A percentile compares a stretch with the other conserved stretches of the same genome.
Conservation (phyloP, 208 protist species). For the Trypanosoma melophagium region DNA sequence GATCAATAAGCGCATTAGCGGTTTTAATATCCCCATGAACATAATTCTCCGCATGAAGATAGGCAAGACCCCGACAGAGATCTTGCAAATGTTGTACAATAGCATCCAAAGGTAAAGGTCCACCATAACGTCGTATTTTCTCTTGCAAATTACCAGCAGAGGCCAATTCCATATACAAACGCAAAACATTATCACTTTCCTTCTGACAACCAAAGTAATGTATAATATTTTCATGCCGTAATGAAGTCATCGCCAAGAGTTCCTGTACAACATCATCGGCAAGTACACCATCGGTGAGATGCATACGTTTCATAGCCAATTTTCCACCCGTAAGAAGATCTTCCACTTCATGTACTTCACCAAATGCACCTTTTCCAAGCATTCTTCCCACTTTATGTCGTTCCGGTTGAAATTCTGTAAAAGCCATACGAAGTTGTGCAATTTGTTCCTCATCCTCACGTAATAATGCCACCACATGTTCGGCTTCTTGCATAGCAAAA, state of each 20-base stretch:
- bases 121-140: slow-evolving; percentile 64
- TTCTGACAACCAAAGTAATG: slow-evolving; percentile 93
- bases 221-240: slow-evolving; percentile 93
- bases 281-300: slow-evolving; percentile 80
- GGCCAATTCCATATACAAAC: slow-evolving; percentile 93
- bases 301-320: slow-evolving; percentile 89
- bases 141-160: slow-evolving; percentile 83
- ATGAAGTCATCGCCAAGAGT: slow-evolving; percentile 86
- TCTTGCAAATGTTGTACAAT: slow-evolving; percentile 81
- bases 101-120: slow-evolving; percentile 57
- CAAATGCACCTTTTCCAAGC: slow-evolving; percentile 84
- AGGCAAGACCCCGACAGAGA: slow-evolving; percentile 84
- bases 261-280: slow-evolving; percentile 82
- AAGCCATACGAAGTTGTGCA: slow-evolving; percentile 73
- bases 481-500: slow-evolving; percentile 85
- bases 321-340: slow-evolving; percentile 82
- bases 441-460: slow-evolving; percentile 82
- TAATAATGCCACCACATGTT: slow-evolving; percentile 72
- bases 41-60: slow-evolving; percentile 86
- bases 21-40: slow-evolving; percentile 92
- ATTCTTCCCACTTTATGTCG: slow-evolving; percentile 62
- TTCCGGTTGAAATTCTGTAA: slow-evolving; percentile 42
- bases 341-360: slow-evolving; percentile 87
- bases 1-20: slow-evolving; percentile 86
- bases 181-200: slow-evolving; percentile 67